A percentile compares a stretch with the other conserved stretches of the same genome.
These are phyloP conservation scores for Xylaria acuta DNA, from an alignment of 495 filamentous ascomycete genomes.

Conservation along the genomic window DNA sequence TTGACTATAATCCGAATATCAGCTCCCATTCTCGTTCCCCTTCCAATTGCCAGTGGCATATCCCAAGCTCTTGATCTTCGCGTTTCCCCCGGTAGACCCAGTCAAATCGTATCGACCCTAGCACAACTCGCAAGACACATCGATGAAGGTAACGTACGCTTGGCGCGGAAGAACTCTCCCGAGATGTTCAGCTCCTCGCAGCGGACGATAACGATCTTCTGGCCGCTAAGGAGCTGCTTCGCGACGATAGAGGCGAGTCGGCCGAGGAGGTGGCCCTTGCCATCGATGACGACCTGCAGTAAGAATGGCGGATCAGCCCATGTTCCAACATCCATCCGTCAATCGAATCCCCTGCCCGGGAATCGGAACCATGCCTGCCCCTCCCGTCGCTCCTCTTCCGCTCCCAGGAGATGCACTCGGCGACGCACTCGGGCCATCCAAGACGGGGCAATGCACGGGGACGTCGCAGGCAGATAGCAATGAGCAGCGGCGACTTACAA, in stretches of 20 bases:
- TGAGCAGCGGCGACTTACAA: constrained; percentile 70
- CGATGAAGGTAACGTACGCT: constrained; percentile 78
- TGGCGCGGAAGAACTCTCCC: constrained; percentile 99
- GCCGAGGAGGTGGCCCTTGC: constrained; percentile 99
- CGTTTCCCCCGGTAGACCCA: constrained; percentile 6
- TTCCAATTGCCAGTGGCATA: neutral
- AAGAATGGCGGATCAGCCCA: constrained; percentile 12
- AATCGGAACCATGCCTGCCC: constrained; percentile 7
- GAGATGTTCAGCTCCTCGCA: constrained; percentile 99
- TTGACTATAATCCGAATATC: constrained; percentile 74
- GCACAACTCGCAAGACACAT: constrained; percentile 12
- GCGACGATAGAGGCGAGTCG: constrained; percentile 98
- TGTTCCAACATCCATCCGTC: neutral
- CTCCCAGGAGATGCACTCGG: neutral
- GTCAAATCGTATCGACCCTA: neutral
- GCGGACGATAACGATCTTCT: constrained; percentile 99
- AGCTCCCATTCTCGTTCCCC: constrained; percentile 31
- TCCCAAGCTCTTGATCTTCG: constrained; percentile 20
- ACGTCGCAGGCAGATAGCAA: neutral
- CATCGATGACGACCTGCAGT: constrained; percentile 91
- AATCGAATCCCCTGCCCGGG: neutral
- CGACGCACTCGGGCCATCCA: neutral
- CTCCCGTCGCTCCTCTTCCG: neutral
- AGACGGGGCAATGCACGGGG: neutral
- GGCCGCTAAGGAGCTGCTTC: constrained; percentile 98